Evolutionary conservation across 179 eudicot species (phyloP).

Genomic region (Carnegiea gigantea): DNA sequence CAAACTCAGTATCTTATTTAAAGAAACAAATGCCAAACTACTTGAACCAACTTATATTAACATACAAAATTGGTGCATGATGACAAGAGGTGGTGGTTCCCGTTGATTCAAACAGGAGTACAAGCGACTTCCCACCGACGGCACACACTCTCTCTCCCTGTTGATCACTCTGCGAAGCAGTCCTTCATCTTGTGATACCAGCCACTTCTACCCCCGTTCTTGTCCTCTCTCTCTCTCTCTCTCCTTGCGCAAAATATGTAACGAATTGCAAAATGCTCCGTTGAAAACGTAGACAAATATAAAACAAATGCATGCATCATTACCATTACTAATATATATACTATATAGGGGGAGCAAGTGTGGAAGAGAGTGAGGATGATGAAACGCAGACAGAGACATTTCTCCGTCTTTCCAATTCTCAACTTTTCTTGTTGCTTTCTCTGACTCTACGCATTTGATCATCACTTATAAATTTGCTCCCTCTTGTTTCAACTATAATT

Average conservation of each 20-base stretch:
- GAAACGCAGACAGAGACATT: neutral
- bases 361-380: neutral
- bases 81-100: too few species aligned
- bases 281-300: slow-evolving; percentile 1
- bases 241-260: neutral
- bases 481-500: neutral
- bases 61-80: too few species aligned
- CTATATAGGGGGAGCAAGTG: neutral
- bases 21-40: too few species aligned
- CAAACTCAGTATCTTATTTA: too few species aligned
- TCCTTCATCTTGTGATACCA: slow-evolving; percentile 7
- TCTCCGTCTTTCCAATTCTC: neutral
- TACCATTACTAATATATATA: neutral
- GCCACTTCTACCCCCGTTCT: slow-evolving; percentile 17
- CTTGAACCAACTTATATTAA: too few species aligned
- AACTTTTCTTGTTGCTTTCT: neutral
- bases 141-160: neutral
- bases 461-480: neutral
- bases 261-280: neutral
- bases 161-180: too few species aligned
- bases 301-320: neutral
- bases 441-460: neutral
- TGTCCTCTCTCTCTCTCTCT: neutral
- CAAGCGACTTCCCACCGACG: too few species aligned
- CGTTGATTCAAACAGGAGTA: too few species aligned